phyloP scores from a whole-genome alignment of 345 rosid genomes.

The Punica granatum region DNA sequence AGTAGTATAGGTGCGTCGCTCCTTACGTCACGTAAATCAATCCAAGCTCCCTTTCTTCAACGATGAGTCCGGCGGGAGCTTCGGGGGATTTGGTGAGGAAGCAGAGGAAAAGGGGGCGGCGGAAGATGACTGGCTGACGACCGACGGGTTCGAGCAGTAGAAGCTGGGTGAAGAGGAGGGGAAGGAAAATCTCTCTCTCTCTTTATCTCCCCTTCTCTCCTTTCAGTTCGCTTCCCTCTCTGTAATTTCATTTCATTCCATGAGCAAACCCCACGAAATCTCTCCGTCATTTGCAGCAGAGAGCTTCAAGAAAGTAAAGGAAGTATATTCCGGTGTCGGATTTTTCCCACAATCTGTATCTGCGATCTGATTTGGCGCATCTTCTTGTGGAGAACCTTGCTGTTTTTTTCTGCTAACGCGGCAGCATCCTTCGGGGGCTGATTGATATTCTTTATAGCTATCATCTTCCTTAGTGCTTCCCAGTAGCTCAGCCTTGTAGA shows the following conservation, averaged over 20 bases:
- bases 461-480: conserved; percentile 57
- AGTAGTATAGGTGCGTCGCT: too few relatives aligned
- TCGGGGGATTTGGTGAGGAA: conserved; percentile 25
- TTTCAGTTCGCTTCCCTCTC: too few relatives aligned
- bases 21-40: too few relatives aligned
- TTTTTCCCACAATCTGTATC: conserved; percentile 72
- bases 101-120: conserved; percentile 11
- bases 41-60: too few relatives aligned
- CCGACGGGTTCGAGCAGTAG: conserved; percentile 35
- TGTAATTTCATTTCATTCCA: too few relatives aligned
- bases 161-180: conserved; percentile 35
- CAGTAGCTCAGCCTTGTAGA: conserved; percentile 65
- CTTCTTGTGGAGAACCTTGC: conserved; percentile 46
- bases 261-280: too few relatives aligned
- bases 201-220: too few relatives aligned
- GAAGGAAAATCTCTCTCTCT: conserved; percentile 18
- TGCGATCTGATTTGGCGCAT: conserved; percentile 82
- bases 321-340: conserved; percentile 75
- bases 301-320: too few relatives aligned
- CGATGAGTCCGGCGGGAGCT: conserved; percentile 15
- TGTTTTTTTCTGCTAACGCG: conserved; percentile 65
- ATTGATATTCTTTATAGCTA: conserved; percentile 68
- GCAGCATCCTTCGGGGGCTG: conserved; percentile 69
- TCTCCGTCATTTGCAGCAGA: too few relatives aligned
- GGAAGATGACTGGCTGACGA: conserved; percentile 26